Evolutionary conservation across 257 asterid species (phyloP), one percentile per base, ranked within the genome.

Genomic region (Henckelia pumila): DNA sequence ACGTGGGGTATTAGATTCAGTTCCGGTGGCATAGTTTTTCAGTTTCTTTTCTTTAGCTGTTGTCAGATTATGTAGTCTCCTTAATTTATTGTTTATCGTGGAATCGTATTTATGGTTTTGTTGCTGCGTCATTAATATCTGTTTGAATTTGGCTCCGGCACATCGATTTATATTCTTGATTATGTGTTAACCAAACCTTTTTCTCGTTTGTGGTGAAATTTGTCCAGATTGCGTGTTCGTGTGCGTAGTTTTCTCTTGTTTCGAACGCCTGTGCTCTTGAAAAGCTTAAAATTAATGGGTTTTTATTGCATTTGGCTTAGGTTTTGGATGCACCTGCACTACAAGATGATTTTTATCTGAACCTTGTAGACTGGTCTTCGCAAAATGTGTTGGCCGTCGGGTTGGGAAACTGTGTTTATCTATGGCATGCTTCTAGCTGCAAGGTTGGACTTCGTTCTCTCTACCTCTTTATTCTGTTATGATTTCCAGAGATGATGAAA

Each of bases 291-390:
- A 5, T 47, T 73, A 60, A 56, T 61, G 5, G 28, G 7, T 47
- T 20, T 28, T 61, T 23, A 5, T 37, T 23, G 20, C 22, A n/a
- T 49, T 70, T 68, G 33, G 16, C 24, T 7, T 73, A 93, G 99
- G 95, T 93, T 64, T 74, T 93, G 86, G 99, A 93, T 69, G 99
- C 99, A 47, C 99, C 99, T 0, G 95, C 95, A 66, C 61, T 82
- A 71, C 87, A 82, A 72, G 87, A 82, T 35, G 85, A 82, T 67
- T 79, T 82, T 59, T 82, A 82, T 71, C 77, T 82, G 70, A 82
- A 82, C 61, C 84, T 82, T 66, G 87, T 82, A 33, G 87, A 82
- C 33, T 82, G 87, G 87, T 82, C 87, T 20, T 73, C 85, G 4
- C 71, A 79, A 61, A 77, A 82, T 67, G 87, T 82, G 30, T 77